These are phyloP conservation scores for Aspergillus felis DNA, from an alignment of 2,329 filamentous ascomycete genomes.

Conservation along the genomic window DNA sequence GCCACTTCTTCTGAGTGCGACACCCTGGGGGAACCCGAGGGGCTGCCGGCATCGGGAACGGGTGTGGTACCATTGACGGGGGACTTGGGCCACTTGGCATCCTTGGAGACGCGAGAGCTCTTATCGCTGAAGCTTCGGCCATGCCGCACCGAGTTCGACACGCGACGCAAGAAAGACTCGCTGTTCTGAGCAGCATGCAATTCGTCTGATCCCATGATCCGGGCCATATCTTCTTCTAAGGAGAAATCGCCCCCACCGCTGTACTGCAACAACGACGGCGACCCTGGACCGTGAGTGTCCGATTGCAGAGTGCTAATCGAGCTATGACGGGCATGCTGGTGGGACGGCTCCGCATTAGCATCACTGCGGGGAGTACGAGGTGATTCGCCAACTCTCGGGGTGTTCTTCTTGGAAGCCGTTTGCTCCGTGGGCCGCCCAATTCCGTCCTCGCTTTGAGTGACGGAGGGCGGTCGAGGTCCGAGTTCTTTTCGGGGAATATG, in stretches of 20 bases:
- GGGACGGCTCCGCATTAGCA: constrained; percentile 24
- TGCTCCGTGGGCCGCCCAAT: constrained; percentile 25
- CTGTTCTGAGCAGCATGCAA: constrained; percentile 45
- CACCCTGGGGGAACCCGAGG: constrained; percentile 56
- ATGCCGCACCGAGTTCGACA: constrained; percentile 92
- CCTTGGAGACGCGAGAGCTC: constrained; percentile 55
- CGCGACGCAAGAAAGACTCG: constrained; percentile 76
- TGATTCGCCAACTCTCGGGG: constrained; percentile 42
- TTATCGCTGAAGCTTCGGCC: constrained; percentile 79
- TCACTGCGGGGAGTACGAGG: constrained; percentile 49
- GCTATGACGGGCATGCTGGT: constrained; percentile 42
- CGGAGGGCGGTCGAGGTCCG: constrained; percentile 29
- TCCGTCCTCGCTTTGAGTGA: constrained; percentile 31
- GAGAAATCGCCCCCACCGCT: constrained; percentile 83
- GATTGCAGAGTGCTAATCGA: constrained; percentile 43
- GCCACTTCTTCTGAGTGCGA: constrained; percentile 56
- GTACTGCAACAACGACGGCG: constrained; percentile 66
- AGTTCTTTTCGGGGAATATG: constrained; percentile 65
- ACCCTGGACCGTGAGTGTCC: constrained; percentile 44
- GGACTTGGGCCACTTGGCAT: constrained; percentile 67
- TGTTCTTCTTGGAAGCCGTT: constrained; percentile 38
- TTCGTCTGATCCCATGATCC: constrained; percentile 77
- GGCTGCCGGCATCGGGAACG: constrained; percentile 66
- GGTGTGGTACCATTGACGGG: constrained; percentile 52
- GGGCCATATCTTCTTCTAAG: constrained; percentile 92